Base-by-base conservation (phyloP, 164 flowering plant genomes). In the Aristolochia contorta region DNA sequence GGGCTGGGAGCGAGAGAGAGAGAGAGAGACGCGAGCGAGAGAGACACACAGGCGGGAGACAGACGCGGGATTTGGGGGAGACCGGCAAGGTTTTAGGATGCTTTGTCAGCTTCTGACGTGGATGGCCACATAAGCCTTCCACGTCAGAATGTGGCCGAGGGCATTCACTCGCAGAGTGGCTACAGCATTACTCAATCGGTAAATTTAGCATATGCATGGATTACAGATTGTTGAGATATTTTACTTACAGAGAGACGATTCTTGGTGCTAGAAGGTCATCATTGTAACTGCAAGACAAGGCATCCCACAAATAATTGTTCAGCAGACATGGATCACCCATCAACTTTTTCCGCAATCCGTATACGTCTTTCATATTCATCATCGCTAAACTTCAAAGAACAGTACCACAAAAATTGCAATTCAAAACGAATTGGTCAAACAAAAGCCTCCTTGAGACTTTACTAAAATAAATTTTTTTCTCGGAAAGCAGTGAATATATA, bases 271-370 rank as follows among this genome's bases (percentile, higher is more conserved):
- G 18, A 8, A 15, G 18, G 18, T 15, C 14, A 2, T 47, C 18
- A n/a, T 47, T n/a, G 20, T 52, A 52, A 23, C 24, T 52, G 55
- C 55, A 52, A n/a, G 18, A 10, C 55, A 52, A 52, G 19, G 21
- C 55, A 15, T n/a, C 19, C 55, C 55, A 52, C 18, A 23, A 52
- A 23, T 52, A 52, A n/a, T 5, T 20, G 3, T 13, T 20, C 2
- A 23, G 55, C 21, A 52, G 21, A 52, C 55, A 52, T 15, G 55
- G 55, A 52, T 52, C 55, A 2, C 55, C 55, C 55, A 52, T 52
- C 55, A 19, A 52, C 13, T 52, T 52, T 20, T 23, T 52, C 55
- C 20, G 16, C 55, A 52, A 19, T 52, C 55, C 55, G 20, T 52
- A 52, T 10, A 12, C 2, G 4, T 52, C 55, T 52, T 20, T 16